Evolutionary conservation across 2,329 filamentous ascomycete genomes (phyloP).

Genomic region (Epicoccum sorghinum): DNA sequence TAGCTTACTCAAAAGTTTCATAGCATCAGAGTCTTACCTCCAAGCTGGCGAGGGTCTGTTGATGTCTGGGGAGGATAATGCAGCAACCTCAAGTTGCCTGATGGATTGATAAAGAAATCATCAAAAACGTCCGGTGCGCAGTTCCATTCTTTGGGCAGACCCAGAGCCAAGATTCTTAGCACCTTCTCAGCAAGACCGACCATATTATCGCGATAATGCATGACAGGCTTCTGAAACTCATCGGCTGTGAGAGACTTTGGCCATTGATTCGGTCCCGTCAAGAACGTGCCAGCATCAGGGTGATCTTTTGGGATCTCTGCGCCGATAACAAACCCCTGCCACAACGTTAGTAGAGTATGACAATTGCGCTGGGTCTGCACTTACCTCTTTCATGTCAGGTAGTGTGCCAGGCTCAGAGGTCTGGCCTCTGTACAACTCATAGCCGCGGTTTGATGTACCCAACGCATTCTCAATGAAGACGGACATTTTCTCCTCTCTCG

Average conservation of each 20-base stretch:
- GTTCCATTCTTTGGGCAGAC: conserved; percentile 13
- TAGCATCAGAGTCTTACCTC: background rate
- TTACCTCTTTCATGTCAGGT: conserved; percentile 24
- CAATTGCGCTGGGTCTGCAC: background rate
- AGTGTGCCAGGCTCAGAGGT: conserved; percentile 10
- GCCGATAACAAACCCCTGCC: conserved; percentile 13
- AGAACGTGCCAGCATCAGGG: conserved; percentile 4
- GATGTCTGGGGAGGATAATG: conserved; percentile 15
- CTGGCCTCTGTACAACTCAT: conserved; percentile 13
- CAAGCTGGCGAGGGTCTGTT: conserved; percentile 13
- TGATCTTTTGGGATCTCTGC: conserved; percentile 11
- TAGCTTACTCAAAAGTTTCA: background rate
- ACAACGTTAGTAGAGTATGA: background rate
- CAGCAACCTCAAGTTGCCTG: conserved; percentile 17
- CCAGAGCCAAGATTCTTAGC: background rate
- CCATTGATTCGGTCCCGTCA: conserved; percentile 7
- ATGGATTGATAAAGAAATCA: conserved; percentile 11
- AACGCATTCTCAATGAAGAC: conserved; percentile 14
- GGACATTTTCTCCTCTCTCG: conserved; percentile 20
- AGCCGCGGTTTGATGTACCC: conserved; percentile 14
- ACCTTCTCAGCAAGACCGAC: background rate
- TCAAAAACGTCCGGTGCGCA: conserved; percentile 12
- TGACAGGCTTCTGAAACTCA: background rate
- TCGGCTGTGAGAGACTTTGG: background rate
- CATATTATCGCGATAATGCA: conserved; percentile 1